A percentile compares a stretch with the other conserved stretches of the same genome.
Evolutionary conservation across 352 stramenopile genomes (phyloP).

Genomic region (Phytophthora parvispora): DNA sequence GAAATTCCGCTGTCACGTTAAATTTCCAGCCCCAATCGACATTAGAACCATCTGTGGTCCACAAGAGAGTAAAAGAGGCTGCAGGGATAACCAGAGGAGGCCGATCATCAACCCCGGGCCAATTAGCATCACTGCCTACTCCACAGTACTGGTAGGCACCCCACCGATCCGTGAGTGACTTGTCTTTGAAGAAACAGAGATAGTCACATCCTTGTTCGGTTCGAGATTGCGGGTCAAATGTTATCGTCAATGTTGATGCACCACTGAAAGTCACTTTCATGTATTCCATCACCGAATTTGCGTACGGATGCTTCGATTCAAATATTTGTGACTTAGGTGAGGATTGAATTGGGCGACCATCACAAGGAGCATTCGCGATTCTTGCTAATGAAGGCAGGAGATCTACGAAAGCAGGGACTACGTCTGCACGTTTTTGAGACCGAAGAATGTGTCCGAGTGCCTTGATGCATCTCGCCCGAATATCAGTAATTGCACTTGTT

Average conservation of each 20-base stretch:
- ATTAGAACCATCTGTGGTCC: slow-evolving; percentile 88
- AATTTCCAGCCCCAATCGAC: slow-evolving; percentile 93
- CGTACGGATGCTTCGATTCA: slow-evolving; percentile 90
- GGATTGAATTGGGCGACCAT: slow-evolving; percentile 59
- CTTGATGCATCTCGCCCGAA: slow-evolving; percentile 71
- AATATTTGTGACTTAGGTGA: slow-evolving; percentile 70
- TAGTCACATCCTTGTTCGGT: slow-evolving; percentile 87
- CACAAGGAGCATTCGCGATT: slow-evolving; percentile 56
- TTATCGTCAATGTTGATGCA: slow-evolving; percentile 69
- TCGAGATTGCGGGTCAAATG: slow-evolving; percentile 74
- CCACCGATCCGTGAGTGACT: slow-evolving; percentile 71
- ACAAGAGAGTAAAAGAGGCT: slow-evolving; percentile 87
- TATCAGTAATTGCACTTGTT: slow-evolving; percentile 59
- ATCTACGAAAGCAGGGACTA: slow-evolving; percentile 19
- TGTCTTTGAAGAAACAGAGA: slow-evolving; percentile 89
- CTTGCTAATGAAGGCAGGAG: slow-evolving; percentile 46
- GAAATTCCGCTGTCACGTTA: slow-evolving; percentile 74
- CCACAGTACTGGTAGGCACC: slow-evolving; percentile 78
- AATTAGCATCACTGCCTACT: slow-evolving; percentile 76
- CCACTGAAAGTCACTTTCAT: slow-evolving; percentile 83
- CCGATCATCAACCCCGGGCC: slow-evolving; percentile 71
- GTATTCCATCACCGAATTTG: slow-evolving; percentile 83
- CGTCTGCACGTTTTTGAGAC: slow-evolving; percentile 16
- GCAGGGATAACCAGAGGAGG: slow-evolving; percentile 77
- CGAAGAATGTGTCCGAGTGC: slow-evolving; percentile 46